phyloP scores from a whole-genome alignment of 139 green algal genomes.

The Edaphochlamys debaryana region DNA sequence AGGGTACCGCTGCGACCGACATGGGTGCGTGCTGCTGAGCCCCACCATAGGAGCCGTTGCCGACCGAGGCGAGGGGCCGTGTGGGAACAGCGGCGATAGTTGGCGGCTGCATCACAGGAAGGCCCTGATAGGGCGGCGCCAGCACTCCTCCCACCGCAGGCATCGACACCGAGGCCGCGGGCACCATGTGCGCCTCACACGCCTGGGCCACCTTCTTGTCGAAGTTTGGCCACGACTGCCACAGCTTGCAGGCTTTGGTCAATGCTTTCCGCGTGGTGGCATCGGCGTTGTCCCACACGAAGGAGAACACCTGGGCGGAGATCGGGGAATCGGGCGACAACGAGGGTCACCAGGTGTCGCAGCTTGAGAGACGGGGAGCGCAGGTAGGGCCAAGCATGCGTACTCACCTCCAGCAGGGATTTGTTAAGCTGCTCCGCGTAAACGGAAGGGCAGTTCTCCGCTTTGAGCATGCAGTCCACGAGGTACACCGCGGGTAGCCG shows the following conservation, averaged over 20 bases:
- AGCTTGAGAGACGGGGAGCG: too few relatives aligned
- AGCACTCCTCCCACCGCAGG: background rate
- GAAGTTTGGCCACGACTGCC: background rate
- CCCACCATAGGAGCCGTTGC: background rate
- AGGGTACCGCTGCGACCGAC: background rate
- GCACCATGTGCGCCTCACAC: constrained; percentile 23
- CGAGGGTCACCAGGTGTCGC: too few relatives aligned
- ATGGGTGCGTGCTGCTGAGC: background rate
- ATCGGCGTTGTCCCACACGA: constrained; percentile 35
- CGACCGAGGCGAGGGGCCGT: background rate
- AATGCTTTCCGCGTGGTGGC: constrained; percentile 20
- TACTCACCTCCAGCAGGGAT: constrained; percentile 31
- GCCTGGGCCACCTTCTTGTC: constrained; percentile 29
- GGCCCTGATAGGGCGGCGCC: background rate
- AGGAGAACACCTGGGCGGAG: constrained; percentile 41
- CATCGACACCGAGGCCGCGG: background rate
- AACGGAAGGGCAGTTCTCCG: constrained; percentile 7
- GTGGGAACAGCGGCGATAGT: background rate
- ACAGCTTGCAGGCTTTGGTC: constrained; percentile 36
- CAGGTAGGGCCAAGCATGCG: too few relatives aligned
- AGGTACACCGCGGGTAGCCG: constrained; percentile 43
- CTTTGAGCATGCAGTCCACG: constrained; percentile 56
- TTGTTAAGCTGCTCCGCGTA: constrained; percentile 14
- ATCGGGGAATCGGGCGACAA: too few relatives aligned
- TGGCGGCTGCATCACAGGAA: constrained; percentile 15